Percentiles rank a stretch among this genome's conserved stretches.
These are phyloP conservation scores for Cercospora sp. DNA, from an alignment of 2,329 filamentous ascomycete species.

Conservation along the genomic window DNA sequence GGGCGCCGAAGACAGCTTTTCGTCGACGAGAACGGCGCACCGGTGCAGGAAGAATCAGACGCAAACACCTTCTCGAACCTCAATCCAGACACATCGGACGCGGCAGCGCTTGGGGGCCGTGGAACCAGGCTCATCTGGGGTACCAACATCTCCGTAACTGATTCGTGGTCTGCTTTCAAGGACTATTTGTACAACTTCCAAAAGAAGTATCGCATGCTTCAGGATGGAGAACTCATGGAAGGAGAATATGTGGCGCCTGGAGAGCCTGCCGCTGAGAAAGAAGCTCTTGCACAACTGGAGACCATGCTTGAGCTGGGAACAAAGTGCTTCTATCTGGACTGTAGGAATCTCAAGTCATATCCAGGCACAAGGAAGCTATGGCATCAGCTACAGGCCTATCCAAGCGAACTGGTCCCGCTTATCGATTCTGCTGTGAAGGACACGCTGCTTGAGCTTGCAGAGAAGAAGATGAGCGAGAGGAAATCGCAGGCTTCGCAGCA, in stretches of 20 bases:
- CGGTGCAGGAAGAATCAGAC: constrained; percentile 58
- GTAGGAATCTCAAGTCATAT: constrained; percentile 86
- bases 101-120: constrained; percentile 78
- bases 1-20: constrained; percentile 60
- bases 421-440: constrained; percentile 97
- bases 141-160: constrained; percentile 90
- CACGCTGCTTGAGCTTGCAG: constrained; percentile 84
- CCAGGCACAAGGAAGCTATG: constrained; percentile 90
- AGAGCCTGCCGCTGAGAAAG: constrained; percentile 71
- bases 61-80: constrained; percentile 65
- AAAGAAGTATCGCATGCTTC: constrained; percentile 89
- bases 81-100: constrained; percentile 87
- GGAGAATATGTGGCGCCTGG: constrained; percentile 65
- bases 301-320: constrained; percentile 88
- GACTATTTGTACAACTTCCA: constrained; percentile 92
- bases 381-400: constrained; percentile 92
- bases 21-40: constrained; percentile 64
- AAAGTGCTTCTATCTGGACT: constrained; percentile 81
- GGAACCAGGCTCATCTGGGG: constrained; percentile 90
- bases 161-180: constrained; percentile 84
- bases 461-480: constrained; percentile 72
- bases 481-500: constrained; percentile 40
- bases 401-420: constrained; percentile 91
- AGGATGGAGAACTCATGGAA: constrained; percentile 77
- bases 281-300: constrained; percentile 78